Evolutionary conservation across 179 eudicot species (phyloP), one percentile per base, ranked within the genome.

Genomic region (Dionaea muscipula): DNA sequence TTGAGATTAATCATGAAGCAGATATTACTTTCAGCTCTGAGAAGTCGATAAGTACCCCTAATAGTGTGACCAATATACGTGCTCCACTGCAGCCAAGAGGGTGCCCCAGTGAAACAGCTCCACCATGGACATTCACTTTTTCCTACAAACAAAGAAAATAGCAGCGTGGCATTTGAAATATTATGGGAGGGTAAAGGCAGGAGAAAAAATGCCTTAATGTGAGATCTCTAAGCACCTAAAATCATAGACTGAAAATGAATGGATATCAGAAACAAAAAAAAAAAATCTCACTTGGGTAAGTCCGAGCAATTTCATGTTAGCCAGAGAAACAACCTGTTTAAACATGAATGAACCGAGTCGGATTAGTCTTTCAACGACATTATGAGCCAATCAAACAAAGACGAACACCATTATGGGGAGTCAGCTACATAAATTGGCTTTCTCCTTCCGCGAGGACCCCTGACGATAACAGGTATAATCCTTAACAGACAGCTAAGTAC

Each of bases 41-140:
- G n/a, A n/a, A n/a, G n/a, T n/a, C n/a, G n/a, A n/a, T n/a, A n/a
- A n/a, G 60, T 84, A 90, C 95, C 84, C 97, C 97, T 65, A 90
- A 59, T 48, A 86, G 91, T 23, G 97, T 78, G 65, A 85, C 88
- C 56, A 84, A 63, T 60, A 90, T 87, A 67, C 95, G 94, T 36
- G 97, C 97, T 64, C 95, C 95, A 64, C 95, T 87, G 74, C 95
- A 86, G 60, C 95, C 97, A n/a, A 86, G 85, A 75, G 95, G 95
- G 71, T 90, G 95, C 24, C 95, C 95, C 73, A 90, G 68, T 20
- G 98, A 84, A 31, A 91, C 98, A 57, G 95, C 98, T 73, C 98
- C 98, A 51, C 98, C 98, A 51, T 91, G 91, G 59, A 84, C 82
- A 52, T 91, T 91, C 40, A 91, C 80, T 72, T 78, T 86, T 18